Evolutionary conservation across 805 yeast genomes (phyloP), one percentile per base, ranked within the genome.

Genomic region (Candida sanyiensis): DNA sequence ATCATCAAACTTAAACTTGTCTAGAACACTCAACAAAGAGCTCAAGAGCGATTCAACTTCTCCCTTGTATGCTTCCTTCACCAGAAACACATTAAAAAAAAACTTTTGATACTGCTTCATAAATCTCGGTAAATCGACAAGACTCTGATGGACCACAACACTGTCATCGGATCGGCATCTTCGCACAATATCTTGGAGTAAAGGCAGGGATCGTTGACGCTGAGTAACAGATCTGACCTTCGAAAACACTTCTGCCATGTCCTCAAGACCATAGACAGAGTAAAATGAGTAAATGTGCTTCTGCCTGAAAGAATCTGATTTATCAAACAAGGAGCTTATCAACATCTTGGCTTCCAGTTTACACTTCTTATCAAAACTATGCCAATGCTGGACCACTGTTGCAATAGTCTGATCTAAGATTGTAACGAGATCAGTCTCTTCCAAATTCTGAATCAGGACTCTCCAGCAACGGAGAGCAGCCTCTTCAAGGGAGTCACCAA

Each of bases 341-440:
- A 85, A 69, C 16, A 67, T 68, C 38, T 67, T 66, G 0, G 84
- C 80, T n/a, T 72, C 59, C 0, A 47, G 39, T 48, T 73, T 73
- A 9, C 82, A 69, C 22, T 68, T 67, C 5, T 52, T 51, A 28
- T 70, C 67, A 43, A 88, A 77, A 0, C 47, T 41, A 2, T 56
- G 52, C 76, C 88, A 87, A 40, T 73, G 73, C 54, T 85, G 93
- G 28, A 83, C 66, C 18, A 87, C 68, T 27, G 83, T 70, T 2
- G 96, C 80, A 10, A 87, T 67, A 1, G 88, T 69, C 27, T 85
- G 73, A 56, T 87, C 94, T 28, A 85, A 69, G 24, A 89, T 67
- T 2, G 85, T 77, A 0, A 73, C 72, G 27, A 85, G 63, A 43
- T 80, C 77, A 3, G 70, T 65, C 21, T 73, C 69, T 11, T 67